These are phyloP conservation scores for Hymenoscyphus occultus DNA, from an alignment of 2,329 filamentous ascomycete species.

Conservation along the genomic window DNA sequence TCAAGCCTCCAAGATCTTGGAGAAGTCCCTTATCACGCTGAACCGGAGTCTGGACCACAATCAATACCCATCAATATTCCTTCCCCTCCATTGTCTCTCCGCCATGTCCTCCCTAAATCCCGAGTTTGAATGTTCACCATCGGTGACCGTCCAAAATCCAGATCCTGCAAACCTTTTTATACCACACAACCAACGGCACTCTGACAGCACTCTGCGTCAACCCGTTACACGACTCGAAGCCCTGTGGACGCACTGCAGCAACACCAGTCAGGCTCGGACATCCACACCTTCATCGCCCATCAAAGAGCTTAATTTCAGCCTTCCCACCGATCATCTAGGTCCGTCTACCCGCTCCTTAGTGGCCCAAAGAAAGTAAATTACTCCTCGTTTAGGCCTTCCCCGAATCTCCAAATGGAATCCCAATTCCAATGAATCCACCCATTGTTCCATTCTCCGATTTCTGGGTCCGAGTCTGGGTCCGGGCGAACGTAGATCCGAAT, in stretches of 20 bases:
- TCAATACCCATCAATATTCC: too few species aligned
- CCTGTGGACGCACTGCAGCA: background rate
- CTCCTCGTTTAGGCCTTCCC: background rate
- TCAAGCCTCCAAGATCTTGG: conserved; percentile 2
- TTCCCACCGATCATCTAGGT: background rate
- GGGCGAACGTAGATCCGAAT: too few species aligned
- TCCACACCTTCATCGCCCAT: background rate
- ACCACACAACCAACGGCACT: background rate
- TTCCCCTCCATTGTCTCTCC: background rate
- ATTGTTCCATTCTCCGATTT: too few species aligned
- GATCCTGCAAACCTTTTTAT: background rate
- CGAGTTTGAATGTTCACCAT: background rate
- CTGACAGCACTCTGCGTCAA: background rate
- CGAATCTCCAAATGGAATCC: background rate
- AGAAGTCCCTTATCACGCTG: background rate
- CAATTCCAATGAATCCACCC: too few species aligned
- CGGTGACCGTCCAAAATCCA: background rate
- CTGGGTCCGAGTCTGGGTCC: too few species aligned
- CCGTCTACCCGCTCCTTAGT: background rate
- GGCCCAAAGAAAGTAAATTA: conserved; percentile 1
- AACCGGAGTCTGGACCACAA: background rate
- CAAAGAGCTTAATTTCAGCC: background rate
- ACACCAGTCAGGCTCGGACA: background rate
- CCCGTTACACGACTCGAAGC: background rate
- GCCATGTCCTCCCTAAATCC: background rate